Evolutionary conservation across 345 rosid species (phyloP).

Genomic region (Euphorbia pulcherrima): DNA sequence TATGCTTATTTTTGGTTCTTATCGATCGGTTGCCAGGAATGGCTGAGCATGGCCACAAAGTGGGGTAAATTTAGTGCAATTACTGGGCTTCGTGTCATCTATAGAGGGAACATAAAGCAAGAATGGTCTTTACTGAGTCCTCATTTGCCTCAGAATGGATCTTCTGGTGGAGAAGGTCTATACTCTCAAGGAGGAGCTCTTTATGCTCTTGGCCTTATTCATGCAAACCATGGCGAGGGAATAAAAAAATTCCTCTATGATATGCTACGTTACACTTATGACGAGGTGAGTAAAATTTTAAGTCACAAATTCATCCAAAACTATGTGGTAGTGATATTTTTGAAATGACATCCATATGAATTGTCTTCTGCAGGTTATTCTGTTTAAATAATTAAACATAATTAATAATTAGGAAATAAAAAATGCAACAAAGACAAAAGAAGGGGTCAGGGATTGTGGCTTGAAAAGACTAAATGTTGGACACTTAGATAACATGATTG

Average conservation of each 20-base stretch:
- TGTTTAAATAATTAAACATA: no score
- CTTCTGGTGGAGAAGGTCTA: slow-evolving; percentile 95
- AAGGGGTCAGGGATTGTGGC: no score
- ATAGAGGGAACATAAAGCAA: slow-evolving; percentile 92
- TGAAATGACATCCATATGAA: slow-evolving; percentile 6
- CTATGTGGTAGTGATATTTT: neutral
- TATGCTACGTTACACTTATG: slow-evolving; percentile 78
- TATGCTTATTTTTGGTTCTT: slow-evolving; percentile 13
- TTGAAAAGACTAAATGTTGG: no score
- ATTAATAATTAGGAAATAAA: no score
- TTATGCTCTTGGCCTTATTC: slow-evolving; percentile 96
- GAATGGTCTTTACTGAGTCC: slow-evolving; percentile 99
- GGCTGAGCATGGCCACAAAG: slow-evolving; percentile 99
- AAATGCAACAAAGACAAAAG: no score
- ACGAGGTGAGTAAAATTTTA: slow-evolving; percentile 56
- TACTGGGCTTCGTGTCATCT: slow-evolving; percentile 98
- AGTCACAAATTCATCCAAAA: slow-evolving; percentile 1
- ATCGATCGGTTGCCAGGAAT: slow-evolving; percentile 55
- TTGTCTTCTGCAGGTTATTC: slow-evolving; percentile 64
- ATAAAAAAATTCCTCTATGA: slow-evolving; percentile 95
- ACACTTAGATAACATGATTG: no score
- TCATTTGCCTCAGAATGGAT: slow-evolving; percentile 95
- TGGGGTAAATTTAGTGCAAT: slow-evolving; percentile 99
- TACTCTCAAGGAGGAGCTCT: slow-evolving; percentile 99
- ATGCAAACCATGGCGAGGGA: slow-evolving; percentile 99